phyloP scores from a whole-genome alignment of 352 stramenopile genomes.

The Pythium phragmiticola region DNA sequence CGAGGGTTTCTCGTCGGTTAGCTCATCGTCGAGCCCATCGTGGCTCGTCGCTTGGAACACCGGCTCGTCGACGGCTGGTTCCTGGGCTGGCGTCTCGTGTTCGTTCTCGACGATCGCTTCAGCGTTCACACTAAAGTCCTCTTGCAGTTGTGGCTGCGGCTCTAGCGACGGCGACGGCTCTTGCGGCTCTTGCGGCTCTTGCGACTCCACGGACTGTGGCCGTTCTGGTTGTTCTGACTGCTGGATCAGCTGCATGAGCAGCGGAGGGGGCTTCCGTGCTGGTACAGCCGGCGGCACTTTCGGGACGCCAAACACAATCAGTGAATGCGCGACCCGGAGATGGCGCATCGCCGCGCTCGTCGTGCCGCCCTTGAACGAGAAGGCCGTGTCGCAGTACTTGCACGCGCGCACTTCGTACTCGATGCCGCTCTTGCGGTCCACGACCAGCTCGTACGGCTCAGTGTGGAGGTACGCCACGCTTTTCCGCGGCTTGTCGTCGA shows the following conservation, averaged over 20 bases:
- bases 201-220: too few species aligned
- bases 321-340: conserved; percentile 39
- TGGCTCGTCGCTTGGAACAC: neutral
- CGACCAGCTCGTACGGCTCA: conserved; percentile 23
- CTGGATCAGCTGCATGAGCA: too few species aligned
- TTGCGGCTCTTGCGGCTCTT: too few species aligned
- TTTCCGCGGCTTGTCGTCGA: conserved; percentile 35
- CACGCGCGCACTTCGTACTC: conserved; percentile 42
- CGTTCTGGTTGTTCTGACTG: too few species aligned
- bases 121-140: neutral
- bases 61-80: too few species aligned
- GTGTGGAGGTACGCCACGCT: conserved; percentile 46
- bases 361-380: conserved; percentile 55
- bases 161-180: too few species aligned
- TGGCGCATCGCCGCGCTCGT: conserved; percentile 53
- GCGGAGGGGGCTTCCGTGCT: too few species aligned
- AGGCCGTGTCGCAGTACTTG: conserved; percentile 42
- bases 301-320: conserved; percentile 16
- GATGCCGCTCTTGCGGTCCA: conserved; percentile 31
- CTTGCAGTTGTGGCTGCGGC: neutral
- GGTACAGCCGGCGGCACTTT: neutral
- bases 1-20: neutral
- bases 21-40: neutral
- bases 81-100: neutral
- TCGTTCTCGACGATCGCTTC: neutral